Conservation (phyloP, 75 land plant species). For the Cunninghamia lanceolata region DNA sequence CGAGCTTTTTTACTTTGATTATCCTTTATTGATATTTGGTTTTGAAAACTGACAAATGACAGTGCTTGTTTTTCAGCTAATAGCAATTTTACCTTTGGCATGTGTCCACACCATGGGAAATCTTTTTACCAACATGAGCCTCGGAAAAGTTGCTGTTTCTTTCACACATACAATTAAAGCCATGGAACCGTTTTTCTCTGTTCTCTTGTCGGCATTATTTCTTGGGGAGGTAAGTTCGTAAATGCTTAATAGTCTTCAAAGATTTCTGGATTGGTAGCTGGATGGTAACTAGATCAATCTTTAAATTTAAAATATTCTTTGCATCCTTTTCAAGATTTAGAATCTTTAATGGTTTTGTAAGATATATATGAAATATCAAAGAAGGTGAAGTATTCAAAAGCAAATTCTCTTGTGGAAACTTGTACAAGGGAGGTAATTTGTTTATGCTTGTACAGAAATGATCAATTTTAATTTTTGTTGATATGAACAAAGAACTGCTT, state of each 20-base stretch:
- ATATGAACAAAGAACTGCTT: background rate
- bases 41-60: background rate
- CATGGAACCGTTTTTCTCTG: conserved; percentile 98
- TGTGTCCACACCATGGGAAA: conserved; percentile 89
- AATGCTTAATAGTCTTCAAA: background rate
- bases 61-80: conserved; percentile 43
- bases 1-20: background rate
- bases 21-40: conserved; percentile 5
- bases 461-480: background rate
- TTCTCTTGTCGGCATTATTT: conserved; percentile 84
- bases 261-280: background rate
- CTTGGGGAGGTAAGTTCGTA: conserved; percentile 72
- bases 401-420: background rate
- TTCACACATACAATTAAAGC: conserved; percentile 99
- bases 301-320: background rate
- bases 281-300: background rate
- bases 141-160: conserved; percentile 91
- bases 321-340: background rate
- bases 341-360: background rate
- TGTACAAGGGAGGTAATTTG: background rate
- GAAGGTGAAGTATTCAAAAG: background rate
- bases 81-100: conserved; percentile 84
- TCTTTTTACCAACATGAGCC: conserved; percentile 95
- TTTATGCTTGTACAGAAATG: background rate
- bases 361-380: background rate